These are phyloP conservation scores for Phyllosticta citrichinensis DNA, from an alignment of 2,329 filamentous ascomycete species.

Conservation along the genomic window DNA sequence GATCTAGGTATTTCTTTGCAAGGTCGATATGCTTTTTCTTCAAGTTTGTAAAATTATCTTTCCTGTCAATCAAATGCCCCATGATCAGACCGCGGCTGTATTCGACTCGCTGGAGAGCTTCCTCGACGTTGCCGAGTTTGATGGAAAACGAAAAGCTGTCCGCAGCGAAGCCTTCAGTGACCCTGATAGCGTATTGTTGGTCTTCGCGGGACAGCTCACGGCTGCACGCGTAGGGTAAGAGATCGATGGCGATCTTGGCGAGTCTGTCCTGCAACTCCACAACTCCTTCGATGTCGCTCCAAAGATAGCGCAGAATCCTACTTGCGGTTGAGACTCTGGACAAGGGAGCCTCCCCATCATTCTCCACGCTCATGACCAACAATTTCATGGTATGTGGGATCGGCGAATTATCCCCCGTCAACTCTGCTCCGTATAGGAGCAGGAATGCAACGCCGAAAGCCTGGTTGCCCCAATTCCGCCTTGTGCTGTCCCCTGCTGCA, in stretches of 20 bases:
- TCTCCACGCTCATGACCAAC: too few species aligned
- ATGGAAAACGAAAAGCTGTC: background rate
- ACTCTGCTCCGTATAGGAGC: background rate
- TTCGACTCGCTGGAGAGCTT: background rate
- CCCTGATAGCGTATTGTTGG: background rate
- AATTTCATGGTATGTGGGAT: too few species aligned
- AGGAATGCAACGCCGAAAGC: too few species aligned
- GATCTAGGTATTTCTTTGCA: background rate
- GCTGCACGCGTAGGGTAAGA: background rate
- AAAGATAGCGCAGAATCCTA: too few species aligned
- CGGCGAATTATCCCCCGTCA: background rate
- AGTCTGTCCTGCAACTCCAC: background rate
- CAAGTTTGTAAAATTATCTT: background rate
- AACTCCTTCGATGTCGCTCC: too few species aligned
- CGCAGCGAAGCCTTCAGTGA: background rate
- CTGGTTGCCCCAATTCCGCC: too few species aligned
- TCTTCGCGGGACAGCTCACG: background rate
- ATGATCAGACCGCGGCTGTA: background rate
- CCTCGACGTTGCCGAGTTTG: background rate
- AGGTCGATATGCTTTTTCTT: background rate
- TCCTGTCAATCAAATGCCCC: background rate
- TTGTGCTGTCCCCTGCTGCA: too few species aligned
- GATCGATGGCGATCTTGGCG: background rate
- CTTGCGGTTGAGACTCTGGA: too few species aligned
- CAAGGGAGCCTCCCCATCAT: too few species aligned